Conservation (phyloP, 2,329 filamentous ascomycete genomes). For the Rugonectria rugulosa region DNA sequence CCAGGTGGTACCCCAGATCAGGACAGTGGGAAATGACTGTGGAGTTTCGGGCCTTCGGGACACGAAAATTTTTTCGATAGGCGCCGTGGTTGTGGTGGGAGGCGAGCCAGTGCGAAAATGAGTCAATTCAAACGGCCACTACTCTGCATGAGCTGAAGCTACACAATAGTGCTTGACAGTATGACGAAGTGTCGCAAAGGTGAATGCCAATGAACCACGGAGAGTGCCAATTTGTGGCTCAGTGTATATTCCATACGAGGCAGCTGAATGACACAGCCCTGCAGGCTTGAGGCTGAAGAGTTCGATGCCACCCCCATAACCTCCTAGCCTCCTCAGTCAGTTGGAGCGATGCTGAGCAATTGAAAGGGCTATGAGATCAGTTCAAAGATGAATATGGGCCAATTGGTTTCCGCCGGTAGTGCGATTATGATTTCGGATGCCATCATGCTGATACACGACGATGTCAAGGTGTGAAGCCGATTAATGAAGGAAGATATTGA, state of each 20-base stretch:
- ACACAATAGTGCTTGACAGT: background rate
- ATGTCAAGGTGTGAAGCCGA: no score
- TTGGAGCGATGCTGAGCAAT: background rate
- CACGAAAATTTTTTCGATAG: conserved; percentile 31
- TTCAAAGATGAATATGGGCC: no score
- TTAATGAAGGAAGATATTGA: background rate
- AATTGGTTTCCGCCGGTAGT: no score
- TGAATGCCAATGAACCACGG: background rate
- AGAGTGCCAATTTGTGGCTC: background rate
- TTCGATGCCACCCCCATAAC: conserved; percentile 6
- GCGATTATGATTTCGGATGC: no score
- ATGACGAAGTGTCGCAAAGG: background rate
- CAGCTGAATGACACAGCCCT: conserved; percentile 29
- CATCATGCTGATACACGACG: no score
- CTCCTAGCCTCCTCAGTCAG: background rate
- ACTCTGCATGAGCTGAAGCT: background rate
- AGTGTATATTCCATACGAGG: background rate
- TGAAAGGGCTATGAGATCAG: background rate
- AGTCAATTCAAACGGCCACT: conserved; percentile 1
- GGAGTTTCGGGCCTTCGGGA: conserved; percentile 26
- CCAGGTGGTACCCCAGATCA: conserved; percentile 12
- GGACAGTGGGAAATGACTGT: conserved; percentile 30
- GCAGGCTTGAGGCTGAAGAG: conserved; percentile 16
- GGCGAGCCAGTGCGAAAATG: conserved; percentile 30
- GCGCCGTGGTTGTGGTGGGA: conserved; percentile 8